phyloP scores from a whole-genome alignment of 495 filamentous ascomycete species.

The Collariella sp. region DNA sequence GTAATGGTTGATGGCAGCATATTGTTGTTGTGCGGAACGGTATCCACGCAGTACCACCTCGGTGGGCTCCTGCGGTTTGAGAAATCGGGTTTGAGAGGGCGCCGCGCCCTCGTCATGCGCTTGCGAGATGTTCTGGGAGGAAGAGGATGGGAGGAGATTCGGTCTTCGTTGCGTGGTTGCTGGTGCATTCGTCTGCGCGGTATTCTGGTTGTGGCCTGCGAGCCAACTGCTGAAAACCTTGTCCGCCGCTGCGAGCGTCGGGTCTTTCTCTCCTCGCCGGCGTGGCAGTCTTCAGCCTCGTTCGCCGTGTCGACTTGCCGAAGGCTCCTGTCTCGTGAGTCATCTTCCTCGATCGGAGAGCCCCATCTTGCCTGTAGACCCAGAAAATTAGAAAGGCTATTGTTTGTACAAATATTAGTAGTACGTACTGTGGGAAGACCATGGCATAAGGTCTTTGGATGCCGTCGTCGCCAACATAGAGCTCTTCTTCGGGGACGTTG shows the following conservation, averaged over 20 bases:
- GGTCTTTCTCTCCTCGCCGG: constrained; percentile 46
- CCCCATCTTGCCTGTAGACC: constrained; percentile 32
- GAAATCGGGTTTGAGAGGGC: constrained; percentile 15
- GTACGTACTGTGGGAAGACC: constrained; percentile 45
- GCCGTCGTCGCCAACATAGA: constrained; percentile 49
- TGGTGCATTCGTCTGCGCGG: constrained; percentile 8
- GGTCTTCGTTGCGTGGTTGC: constrained; percentile 23
- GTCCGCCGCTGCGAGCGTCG: constrained; percentile 46
- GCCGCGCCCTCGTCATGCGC: constrained; percentile 24
- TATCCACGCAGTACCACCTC: constrained; percentile 84
- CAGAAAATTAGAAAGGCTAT: background rate
- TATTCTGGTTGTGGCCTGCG: constrained; percentile 24
- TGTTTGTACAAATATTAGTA: background rate
- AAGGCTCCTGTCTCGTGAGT: constrained; percentile 47
- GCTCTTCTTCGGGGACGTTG: constrained; percentile 51
- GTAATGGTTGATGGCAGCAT: constrained; percentile 76
- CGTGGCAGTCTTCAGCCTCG: constrained; percentile 43
- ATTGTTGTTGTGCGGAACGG: constrained; percentile 58
- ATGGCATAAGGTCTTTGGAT: constrained; percentile 48
- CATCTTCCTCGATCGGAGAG: constrained; percentile 32
- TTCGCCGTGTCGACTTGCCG: constrained; percentile 47
- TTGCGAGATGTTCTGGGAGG: constrained; percentile 16
- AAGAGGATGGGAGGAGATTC: constrained; percentile 17
- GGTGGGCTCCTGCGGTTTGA: constrained; percentile 45
- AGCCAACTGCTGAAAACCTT: constrained; percentile 40